phyloP scores from a whole-genome alignment of 106 monocot genomes.

The Agapanthus africanus region DNA sequence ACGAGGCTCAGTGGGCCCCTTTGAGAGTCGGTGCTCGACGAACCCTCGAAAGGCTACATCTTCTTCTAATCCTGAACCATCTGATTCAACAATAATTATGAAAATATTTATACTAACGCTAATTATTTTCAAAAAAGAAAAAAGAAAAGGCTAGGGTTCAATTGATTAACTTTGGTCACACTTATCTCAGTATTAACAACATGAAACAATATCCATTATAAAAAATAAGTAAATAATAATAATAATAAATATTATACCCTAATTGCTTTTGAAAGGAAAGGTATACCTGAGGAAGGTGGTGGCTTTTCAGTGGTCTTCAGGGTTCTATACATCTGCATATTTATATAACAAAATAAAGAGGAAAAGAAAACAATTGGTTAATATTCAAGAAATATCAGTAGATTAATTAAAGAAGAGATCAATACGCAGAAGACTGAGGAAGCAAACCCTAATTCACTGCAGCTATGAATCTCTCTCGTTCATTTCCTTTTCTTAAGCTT shows the following conservation, averaged over 20 bases:
- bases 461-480: background rate
- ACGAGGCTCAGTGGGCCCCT: conserved; percentile 10
- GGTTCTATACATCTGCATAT: conserved; percentile 94
- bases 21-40: conserved; percentile 18
- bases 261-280: background rate
- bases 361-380: conserved; percentile 7
- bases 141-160: too few species aligned
- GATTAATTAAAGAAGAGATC: too few species aligned
- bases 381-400: background rate
- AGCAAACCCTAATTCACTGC: background rate
- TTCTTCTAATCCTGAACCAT: conserved; percentile 54
- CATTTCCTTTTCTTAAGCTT: background rate
- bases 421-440: background rate
- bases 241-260: too few species aligned
- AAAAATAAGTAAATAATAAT: too few species aligned
- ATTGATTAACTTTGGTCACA: too few species aligned
- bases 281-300: conserved; percentile 87
- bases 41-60: conserved; percentile 44
- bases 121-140: too few species aligned
- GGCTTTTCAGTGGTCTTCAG: conserved; percentile 95
- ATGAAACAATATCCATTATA: too few species aligned
- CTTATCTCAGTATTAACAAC: too few species aligned
- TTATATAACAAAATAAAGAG: conserved; percentile 1
- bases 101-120: too few species aligned
- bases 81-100: too few species aligned